phyloP scores from a whole-genome alignment of 169 alveolate species.

The Besnoitia besnoiti region DNA sequence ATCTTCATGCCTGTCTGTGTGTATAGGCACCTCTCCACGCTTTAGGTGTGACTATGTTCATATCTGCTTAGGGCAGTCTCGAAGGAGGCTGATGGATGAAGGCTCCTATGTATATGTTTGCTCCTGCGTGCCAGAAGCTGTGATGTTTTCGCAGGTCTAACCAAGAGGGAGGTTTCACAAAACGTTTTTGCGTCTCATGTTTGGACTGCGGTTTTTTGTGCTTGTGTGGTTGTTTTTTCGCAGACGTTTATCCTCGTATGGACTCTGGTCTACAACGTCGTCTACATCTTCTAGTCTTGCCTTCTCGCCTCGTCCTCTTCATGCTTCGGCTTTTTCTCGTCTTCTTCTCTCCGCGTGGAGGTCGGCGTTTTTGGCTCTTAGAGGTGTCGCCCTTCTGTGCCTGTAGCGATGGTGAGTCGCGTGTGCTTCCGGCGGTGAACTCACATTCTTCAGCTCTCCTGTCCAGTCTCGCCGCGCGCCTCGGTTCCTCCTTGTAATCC shows the following conservation, averaged over 20 bases:
- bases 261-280: conserved; percentile 58
- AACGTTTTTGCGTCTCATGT: not conserved
- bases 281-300: conserved; percentile 33
- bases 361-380: too few species aligned
- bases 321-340: not conserved
- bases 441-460: too few species aligned
- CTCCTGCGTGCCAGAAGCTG: not conserved
- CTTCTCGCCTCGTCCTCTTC: not conserved
- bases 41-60: too few species aligned
- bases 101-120: not conserved
- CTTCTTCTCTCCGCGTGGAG: too few species aligned
- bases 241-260: conserved; percentile 62
- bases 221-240: not conserved
- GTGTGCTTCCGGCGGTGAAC: too few species aligned
- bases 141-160: not conserved
- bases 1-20: not conserved
- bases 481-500: too few species aligned
- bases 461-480: too few species aligned
- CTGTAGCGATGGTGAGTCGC: too few species aligned
- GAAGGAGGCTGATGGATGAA: too few species aligned
- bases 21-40: not conserved
- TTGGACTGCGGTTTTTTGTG: not conserved
- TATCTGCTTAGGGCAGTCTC: too few species aligned
- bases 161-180: not conserved
- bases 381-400: too few species aligned